These are phyloP conservation scores for Trypanosoma melophagium DNA, from an alignment of 208 protist species.

Conservation along the genomic window DNA sequence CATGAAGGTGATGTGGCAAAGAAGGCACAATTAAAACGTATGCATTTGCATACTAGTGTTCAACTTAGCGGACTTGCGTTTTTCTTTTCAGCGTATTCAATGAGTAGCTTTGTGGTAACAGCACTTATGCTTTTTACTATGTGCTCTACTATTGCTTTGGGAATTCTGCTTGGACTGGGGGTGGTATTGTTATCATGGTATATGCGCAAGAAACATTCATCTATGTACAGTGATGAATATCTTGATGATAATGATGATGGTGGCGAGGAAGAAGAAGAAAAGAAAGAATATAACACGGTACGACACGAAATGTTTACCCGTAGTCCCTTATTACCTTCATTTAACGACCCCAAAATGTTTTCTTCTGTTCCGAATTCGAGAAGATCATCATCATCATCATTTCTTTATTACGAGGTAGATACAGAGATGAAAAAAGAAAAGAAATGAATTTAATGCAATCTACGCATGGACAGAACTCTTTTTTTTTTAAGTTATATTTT, in stretches of 20 bases:
- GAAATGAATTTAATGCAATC: background rate
- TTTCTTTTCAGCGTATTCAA: conserved; percentile 50
- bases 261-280: background rate
- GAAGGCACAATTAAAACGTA: conserved; percentile 41
- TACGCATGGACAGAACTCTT: background rate
- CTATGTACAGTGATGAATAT: background rate
- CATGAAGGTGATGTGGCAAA: background rate
- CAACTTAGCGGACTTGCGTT: conserved; percentile 53
- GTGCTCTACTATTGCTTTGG: background rate
- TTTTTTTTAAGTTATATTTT: too few relatives aligned
- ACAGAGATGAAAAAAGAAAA: background rate
- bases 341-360: background rate
- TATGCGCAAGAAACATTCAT: background rate
- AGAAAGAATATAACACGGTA: background rate
- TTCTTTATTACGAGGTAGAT: conserved; percentile 1
- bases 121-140: conserved; percentile 18
- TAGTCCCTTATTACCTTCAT: background rate
- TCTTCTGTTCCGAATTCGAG: background rate
- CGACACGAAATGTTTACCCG: background rate
- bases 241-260: conserved; percentile 1
- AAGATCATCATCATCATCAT: conserved; percentile 1
- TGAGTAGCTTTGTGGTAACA: conserved; percentile 41
- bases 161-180: background rate
- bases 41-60: conserved; percentile 55
- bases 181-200: background rate